Base-by-base conservation (phyloP, 495 filamentous ascomycete genomes). In the Tuber borchii region DNA sequence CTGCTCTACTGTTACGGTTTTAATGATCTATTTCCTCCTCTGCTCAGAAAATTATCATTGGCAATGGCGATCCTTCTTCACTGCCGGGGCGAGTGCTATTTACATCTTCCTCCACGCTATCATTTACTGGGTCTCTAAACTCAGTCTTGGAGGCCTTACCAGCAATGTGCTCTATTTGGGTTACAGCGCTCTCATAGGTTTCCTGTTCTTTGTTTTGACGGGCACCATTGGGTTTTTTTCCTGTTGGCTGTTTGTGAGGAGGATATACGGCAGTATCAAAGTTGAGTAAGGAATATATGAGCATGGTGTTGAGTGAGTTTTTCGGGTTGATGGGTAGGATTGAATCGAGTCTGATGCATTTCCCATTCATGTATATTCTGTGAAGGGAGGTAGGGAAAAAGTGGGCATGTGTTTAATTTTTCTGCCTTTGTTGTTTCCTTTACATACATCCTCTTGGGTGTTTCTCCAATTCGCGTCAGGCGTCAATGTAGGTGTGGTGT, bases 211-310 rank as follows among this genome's bases (percentile, higher is more conserved):
- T 77, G 91, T 99, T 75, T 83, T 99, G 76, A 97, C 94, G 56
- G 95, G 95, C 95, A 91, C 95, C 0, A 97, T 99, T 83, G 95
- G 95, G 72, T 97, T 94, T 87, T 94, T 97, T 78, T 89, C 95
- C 20, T 93, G 92, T 83, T 97, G 94, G 93, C 86, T 91, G 78
- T 99, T 99, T 82, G 91, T 97, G 72, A 88, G 92, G 75, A 93
- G 92, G 84, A 98, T 99, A 69, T 99, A 99, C 83, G 86, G 90
- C 26, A 97, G 93, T 22, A 97, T 99, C 86, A 99, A 98, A 86
- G 91, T 99, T 75, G 95, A 99, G 78, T 97, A 87, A 86, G 51
- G 6, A 31, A 31, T 10, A 17, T 14, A 76, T 51, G 77, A 71
- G n/a, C 37, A 22, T 45, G 40, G 17, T 7, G 73, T 46, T 20